Base-by-base conservation (phyloP, 768 basidiomycete species). In the Mrakia hoshinonis region DNA sequence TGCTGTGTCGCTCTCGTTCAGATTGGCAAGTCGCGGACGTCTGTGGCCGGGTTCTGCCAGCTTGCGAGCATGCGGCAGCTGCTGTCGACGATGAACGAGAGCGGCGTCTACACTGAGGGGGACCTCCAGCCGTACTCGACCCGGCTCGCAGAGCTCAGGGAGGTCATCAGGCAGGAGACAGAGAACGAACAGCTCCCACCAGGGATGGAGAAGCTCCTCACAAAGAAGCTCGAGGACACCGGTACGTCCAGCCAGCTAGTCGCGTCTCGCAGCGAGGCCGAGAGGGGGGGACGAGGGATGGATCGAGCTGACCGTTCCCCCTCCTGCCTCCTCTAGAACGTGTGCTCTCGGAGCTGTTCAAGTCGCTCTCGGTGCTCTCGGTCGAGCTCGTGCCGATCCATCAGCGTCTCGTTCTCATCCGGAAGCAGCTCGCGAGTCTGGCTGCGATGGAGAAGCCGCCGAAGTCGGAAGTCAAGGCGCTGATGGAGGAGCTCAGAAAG, bases 1-100 rank as follows among this genome's bases (percentile, higher is more conserved):
- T 26, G 11, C 34, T 26, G 5, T 24, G 26, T 43, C 43, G 36
- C 31, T 7, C 64, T 26, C n/a, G 36, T 15, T 20, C 47, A 72
- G 70, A 93, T 99, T 73, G 96, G 96, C 52, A 94, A 93, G 82
- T 93, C 91, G 49, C 87, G 88, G 75, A 94, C 97, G 79, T 88
- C 89, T 12, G 94, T 95, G 0, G 95, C 94, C 31, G 92, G 90
- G 0, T 99, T 96, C 80, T 92, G 91, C 74, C 96, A 98, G 77
- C 87, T 98, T 74, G 92, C 92, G 48, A 92, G 89, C 72, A 96
- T 99, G 89, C 83, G 90, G 91, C 89, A 93, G 92, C 89, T 96
- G 47, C 84, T 95, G 60, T 87, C 89, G 78, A 91, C 94, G 78
- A 90, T 97, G 89, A 90, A 93, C 79, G 96, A 99, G 79, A 92